A percentile compares a stretch with the other conserved stretches of the same genome.
Conservation (phyloP, 768 basidiomycete species). For the Porpolomopsis calyptriformis region DNA sequence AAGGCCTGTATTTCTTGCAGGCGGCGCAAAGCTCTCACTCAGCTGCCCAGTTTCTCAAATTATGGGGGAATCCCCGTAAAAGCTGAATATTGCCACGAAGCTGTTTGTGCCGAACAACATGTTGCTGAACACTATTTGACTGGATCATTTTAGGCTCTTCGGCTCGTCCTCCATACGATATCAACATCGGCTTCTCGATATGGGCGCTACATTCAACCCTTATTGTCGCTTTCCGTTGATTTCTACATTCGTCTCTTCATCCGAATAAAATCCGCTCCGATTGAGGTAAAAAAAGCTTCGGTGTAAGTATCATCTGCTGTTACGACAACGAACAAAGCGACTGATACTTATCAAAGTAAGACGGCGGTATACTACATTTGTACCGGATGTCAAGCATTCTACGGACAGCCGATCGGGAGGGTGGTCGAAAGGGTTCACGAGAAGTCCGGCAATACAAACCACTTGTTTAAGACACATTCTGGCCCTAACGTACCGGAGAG, state of each 20-base stretch:
- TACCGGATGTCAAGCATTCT: slow-evolving; percentile 67
- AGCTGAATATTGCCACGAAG: slow-evolving; percentile 94
- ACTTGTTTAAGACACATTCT: slow-evolving; percentile 57
- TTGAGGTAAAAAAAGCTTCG: slow-evolving; percentile 74
- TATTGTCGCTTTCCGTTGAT: slow-evolving; percentile 88
- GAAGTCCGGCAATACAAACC: slow-evolving; percentile 44
- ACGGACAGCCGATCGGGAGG: slow-evolving; percentile 79
- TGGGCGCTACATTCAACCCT: slow-evolving; percentile 82
- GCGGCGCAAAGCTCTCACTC: not conserved
- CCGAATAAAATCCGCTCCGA: slow-evolving; percentile 57
- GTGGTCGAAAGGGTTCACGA: slow-evolving; percentile 51
- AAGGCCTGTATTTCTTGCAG: not conserved
- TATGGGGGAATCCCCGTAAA: slow-evolving; percentile 88
- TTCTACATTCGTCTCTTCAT: slow-evolving; percentile 95
- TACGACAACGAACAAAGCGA: not conserved
- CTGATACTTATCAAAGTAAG: slow-evolving; percentile 43
- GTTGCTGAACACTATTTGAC: slow-evolving; percentile 7
- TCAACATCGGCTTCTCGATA: slow-evolving; percentile 86
- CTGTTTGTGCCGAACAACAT: slow-evolving; percentile 36
- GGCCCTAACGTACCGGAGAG: slow-evolving; percentile 56
- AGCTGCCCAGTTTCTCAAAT: slow-evolving; percentile 70
- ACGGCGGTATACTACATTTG: slow-evolving; percentile 82
- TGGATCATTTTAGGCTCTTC: slow-evolving; percentile 54
- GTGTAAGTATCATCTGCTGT: slow-evolving; percentile 39
- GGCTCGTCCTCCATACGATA: slow-evolving; percentile 79